Base-by-base conservation (phyloP, 169 alveolate species). In the Eimeria sp. region DNA sequence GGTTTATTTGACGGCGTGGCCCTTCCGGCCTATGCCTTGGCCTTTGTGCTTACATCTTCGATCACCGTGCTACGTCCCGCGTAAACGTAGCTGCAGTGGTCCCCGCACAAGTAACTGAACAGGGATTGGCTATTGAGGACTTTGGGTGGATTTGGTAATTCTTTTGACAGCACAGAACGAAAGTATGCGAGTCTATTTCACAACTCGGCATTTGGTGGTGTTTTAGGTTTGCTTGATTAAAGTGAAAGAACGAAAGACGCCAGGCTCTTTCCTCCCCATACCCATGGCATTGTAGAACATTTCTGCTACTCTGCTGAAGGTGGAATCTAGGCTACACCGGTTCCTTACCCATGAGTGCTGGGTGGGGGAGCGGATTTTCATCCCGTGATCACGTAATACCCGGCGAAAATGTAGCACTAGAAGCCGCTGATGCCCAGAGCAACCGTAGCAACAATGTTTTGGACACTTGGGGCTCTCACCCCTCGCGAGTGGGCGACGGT, bases 401-500 rank as follows among this genome's bases (percentile, higher is more conserved):
- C 58, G 63, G 49, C 49, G 57, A 30, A 5, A 61, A 49, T 84
- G 92, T 84, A 54, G 92, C 49, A 27, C 78, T 34, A 54, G 67
- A 80, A 49, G 34, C 67, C 25, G 47, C 47, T 51, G 89, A 80
- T 14, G 89, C 67, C 70, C 70, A 9, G 67, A 84, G 78, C 51
- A 84, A 0, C 92, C 76, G 30, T 78, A 58, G 76, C 57, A 84
- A 30, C 47, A 43, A 51, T n/a, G 92, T 43, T 27, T 5, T 51
- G 76, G 92, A 22, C 40, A 27, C 92, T 58, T 84, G 92, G 92
- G 92, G 92, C 92, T 58, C 92, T 20, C 92, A 84, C 22, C 92
- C 92, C 70, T 84, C 92, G 51, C 72, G 92, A 40, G 92, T 84
- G 92, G 57, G 92, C 51, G 78, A 84, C 30, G 92, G 76, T 25